Evolutionary conservation across 345 rosid genomes (phyloP).

Genomic region (Arabis alpina): DNA sequence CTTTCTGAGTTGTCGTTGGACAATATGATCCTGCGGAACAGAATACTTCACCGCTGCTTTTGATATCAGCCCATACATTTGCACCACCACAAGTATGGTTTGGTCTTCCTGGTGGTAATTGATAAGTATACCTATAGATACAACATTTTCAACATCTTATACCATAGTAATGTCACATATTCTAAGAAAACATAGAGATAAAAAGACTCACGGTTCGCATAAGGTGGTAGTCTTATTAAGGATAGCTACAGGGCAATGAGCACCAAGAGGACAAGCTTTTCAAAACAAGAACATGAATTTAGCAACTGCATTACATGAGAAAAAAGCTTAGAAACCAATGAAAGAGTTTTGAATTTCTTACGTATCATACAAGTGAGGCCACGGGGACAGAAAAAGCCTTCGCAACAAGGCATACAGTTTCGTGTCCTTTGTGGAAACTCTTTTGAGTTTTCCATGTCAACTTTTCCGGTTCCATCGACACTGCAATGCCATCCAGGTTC

Average conservation of each 20-base stretch:
- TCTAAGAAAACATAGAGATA: not conserved
- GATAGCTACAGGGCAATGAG: conserved; percentile 42
- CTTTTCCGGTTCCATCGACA: conserved; percentile 45
- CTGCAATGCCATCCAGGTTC: conserved; percentile 99
- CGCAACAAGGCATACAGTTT: conserved; percentile 78
- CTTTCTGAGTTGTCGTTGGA: conserved; percentile 50
- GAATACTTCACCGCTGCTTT: conserved; percentile 70
- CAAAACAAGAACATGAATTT: not conserved
- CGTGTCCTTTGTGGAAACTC: conserved; percentile 65
- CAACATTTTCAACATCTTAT: conserved; percentile 16
- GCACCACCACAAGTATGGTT: conserved; percentile 97
- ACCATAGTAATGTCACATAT: not conserved
- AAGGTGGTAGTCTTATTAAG: conserved; percentile 36
- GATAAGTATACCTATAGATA: conserved; percentile 77
- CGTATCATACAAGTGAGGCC: conserved; percentile 98
- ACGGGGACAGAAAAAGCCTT: conserved; percentile 90
- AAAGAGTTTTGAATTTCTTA: conserved; percentile 47
- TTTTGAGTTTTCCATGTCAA: conserved; percentile 59
- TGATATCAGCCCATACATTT: conserved; percentile 85
- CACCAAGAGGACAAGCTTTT: conserved; percentile 46
- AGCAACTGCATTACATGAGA: conserved; percentile 1
- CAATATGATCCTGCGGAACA: conserved; percentile 71
- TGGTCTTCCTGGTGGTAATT: conserved; percentile 67
- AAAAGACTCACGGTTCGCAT: conserved; percentile 43
- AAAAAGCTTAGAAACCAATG: not conserved